Evolutionary conservation across 768 basidiomycete species (phyloP), one percentile per base, ranked within the genome.

Genomic region (Suillus luteus): DNA sequence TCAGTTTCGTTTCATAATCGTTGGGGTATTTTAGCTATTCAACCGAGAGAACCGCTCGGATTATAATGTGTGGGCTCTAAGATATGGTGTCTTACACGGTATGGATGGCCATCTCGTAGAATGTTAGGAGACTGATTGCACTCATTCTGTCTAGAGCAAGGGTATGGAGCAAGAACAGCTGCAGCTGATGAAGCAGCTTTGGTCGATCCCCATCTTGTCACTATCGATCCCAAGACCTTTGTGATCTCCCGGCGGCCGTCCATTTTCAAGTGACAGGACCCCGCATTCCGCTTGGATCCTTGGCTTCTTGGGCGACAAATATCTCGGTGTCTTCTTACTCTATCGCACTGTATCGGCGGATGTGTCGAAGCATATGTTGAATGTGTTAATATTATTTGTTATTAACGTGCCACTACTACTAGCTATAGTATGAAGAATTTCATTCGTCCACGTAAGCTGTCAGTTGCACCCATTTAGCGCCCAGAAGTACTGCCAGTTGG

Each of bases 121-220:
- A 27, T 12, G 40, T 27, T 19, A 27, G 22, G 38, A 58, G 15
- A 27, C 38, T 58, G 3, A 58, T 58, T 14, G 3, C 2, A 19
- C 15, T 27, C 27, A 10, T 27, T 40, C 14, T 17, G 9, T 5
- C 5, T n/a, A 58, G 57, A 27, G 10, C 22, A 27, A 41, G 57
- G 57, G 17, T 41, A 58, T 41, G 57, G 57, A 58, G 24, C 24
- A 27, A 58, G 57, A 58, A 58, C 57, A 40, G 57, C 12, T 11
- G 38, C 38, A 58, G 57, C 57, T 27, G 24, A 58, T 24, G 10
- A 11, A 10, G 24, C 15, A 5, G 57, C 57, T 27, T 27, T 8
- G 27, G 27, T 14, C 6, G 57, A 58, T 58, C 17, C 2, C 10
- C 2, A 41, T 41, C 40, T 58, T 58, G 57, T 41, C 24, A 58